A percentile compares a stretch with the other conserved stretches of the same genome.
phyloP scores from a whole-genome alignment of 768 basidiomycete species.

The Pilatotrama ljubarskyi region DNA sequence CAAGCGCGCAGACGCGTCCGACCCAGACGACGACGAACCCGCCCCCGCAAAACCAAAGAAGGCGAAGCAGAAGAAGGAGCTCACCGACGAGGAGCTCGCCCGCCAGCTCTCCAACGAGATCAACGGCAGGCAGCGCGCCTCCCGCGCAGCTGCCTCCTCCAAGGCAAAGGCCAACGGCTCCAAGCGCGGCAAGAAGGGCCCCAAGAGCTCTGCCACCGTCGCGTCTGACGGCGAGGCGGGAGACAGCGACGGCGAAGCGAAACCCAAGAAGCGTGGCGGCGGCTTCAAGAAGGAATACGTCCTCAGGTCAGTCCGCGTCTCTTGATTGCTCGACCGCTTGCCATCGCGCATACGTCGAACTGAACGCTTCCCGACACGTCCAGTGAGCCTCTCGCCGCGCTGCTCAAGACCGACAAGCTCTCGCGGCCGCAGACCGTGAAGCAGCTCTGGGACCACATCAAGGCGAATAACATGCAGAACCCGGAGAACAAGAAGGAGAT shows the following conservation, averaged over 20 bases:
- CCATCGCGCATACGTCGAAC: background rate
- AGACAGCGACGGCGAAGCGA: slow-evolving; percentile 37
- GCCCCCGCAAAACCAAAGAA: slow-evolving; percentile 25
- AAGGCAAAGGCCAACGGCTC: slow-evolving; percentile 34
- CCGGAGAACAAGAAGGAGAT: slow-evolving; percentile 83
- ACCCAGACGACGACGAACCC: slow-evolving; percentile 26
- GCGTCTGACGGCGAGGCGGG: slow-evolving; percentile 38
- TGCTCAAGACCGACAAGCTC: slow-evolving; percentile 66
- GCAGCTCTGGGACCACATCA: slow-evolving; percentile 88
- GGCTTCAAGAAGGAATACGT: slow-evolving; percentile 79
- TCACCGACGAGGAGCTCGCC: slow-evolving; percentile 46
- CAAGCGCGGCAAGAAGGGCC: slow-evolving; percentile 35
- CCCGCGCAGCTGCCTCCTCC: slow-evolving; percentile 28
- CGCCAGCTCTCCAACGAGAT: slow-evolving; percentile 44
- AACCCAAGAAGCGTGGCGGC: slow-evolving; percentile 49
- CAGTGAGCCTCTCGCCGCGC: slow-evolving; percentile 72
- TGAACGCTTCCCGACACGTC: slow-evolving; percentile 15
- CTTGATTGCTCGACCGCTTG: background rate
- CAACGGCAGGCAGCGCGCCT: slow-evolving; percentile 38
- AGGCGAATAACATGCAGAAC: slow-evolving; percentile 78
- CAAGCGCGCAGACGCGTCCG: slow-evolving; percentile 25
- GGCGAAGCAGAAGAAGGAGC: slow-evolving; percentile 25
- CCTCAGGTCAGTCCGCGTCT: slow-evolving; percentile 55
- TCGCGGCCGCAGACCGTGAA: slow-evolving; percentile 92
- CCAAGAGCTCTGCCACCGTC: slow-evolving; percentile 36